Evolutionary conservation across 805 yeast species (phyloP).

Genomic region (Yamadazyma olivae): DNA sequence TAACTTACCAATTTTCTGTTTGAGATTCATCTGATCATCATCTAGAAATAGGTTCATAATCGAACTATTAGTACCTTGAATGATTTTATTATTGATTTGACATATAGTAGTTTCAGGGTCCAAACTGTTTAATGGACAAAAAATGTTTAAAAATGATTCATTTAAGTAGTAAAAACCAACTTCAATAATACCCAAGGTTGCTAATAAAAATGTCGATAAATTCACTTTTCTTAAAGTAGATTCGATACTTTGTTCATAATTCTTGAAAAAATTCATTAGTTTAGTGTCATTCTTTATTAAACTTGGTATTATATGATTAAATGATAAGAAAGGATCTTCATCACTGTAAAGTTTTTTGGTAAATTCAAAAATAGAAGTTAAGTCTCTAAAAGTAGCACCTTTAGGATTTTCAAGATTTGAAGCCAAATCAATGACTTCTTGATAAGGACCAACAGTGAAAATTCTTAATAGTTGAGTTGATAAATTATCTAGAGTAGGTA

Average conservation of each 20-base stretch:
- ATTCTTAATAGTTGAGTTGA: slow-evolving; percentile 76
- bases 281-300: slow-evolving; percentile 62
- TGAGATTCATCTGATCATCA: slow-evolving; percentile 12
- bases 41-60: not conserved
- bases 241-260: slow-evolving; percentile 59
- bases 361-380: slow-evolving; percentile 75
- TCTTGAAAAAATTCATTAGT: slow-evolving; percentile 55
- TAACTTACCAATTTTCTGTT: slow-evolving; percentile 51
- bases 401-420: slow-evolving; percentile 62
- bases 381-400: slow-evolving; percentile 62
- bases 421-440: slow-evolving; percentile 68
- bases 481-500: slow-evolving; percentile 78
- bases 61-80: slow-evolving; percentile 23
- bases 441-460: slow-evolving; percentile 71
- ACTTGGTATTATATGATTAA: slow-evolving; percentile 68
- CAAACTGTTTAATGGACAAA: slow-evolving; percentile 70
- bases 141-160: slow-evolving; percentile 79
- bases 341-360: slow-evolving; percentile 67
- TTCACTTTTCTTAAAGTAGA: slow-evolving; percentile 79
- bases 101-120: slow-evolving; percentile 46
- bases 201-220: slow-evolving; percentile 82
- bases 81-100: slow-evolving; percentile 28
- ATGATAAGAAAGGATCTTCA: slow-evolving; percentile 69
- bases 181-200: slow-evolving; percentile 78
- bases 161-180: slow-evolving; percentile 86